A percentile compares a stretch with the other conserved stretches of the same genome.
These are phyloP conservation scores for Entamoeba nuttalli DNA, from an alignment of 208 protist species.

Conservation along the genomic window DNA sequence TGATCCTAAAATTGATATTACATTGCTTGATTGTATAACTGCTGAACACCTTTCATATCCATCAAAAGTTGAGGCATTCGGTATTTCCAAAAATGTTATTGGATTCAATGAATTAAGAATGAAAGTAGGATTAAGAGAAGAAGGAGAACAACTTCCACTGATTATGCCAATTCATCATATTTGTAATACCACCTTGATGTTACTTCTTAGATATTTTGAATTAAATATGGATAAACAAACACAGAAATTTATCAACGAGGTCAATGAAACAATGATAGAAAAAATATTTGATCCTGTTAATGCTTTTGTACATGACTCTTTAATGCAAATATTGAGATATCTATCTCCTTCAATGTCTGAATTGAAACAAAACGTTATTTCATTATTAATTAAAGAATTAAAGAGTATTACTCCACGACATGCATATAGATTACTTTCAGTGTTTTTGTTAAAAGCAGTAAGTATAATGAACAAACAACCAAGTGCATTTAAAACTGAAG, in stretches of 20 bases:
- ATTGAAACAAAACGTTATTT: background rate
- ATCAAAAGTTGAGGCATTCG: background rate
- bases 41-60: background rate
- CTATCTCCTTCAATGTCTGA: background rate
- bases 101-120: background rate
- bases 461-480: background rate
- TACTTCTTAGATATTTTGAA: background rate
- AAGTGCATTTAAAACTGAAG: background rate
- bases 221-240: background rate
- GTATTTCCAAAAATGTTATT: background rate
- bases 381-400: background rate
- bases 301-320: background rate
- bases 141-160: background rate
- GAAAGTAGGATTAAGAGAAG: background rate
- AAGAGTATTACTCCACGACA: background rate
- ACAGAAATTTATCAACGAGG: background rate
- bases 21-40: background rate
- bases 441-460: background rate
- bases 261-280: background rate
- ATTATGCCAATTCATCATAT: background rate
- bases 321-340: background rate
- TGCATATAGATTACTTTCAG: background rate
- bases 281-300: background rate
- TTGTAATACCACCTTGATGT: background rate
- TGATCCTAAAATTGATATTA: background rate